Conservation (phyloP, 352 stramenopile species). For the Pythium phragmitis region DNA sequence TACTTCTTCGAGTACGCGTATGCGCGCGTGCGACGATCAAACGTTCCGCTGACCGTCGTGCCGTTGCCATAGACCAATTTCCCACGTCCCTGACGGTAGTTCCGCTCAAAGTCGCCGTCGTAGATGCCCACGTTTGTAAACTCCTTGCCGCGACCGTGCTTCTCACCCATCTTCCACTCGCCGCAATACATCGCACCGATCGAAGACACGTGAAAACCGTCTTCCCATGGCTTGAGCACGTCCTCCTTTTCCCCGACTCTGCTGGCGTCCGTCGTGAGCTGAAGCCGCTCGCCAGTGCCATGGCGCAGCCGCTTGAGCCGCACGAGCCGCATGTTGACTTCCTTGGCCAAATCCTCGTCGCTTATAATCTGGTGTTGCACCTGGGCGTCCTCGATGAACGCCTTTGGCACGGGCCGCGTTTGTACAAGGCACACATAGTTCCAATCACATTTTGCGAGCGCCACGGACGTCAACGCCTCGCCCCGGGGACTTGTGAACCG, state of each 20-base stretch:
- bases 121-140: slow-evolving; percentile 69
- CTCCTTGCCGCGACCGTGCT: slow-evolving; percentile 54
- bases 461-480: slow-evolving; percentile 41
- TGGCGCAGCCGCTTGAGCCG: slow-evolving; percentile 56
- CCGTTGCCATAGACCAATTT: slow-evolving; percentile 66
- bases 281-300: slow-evolving; percentile 46
- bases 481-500: slow-evolving; percentile 49
- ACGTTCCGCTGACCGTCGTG: slow-evolving; percentile 43
- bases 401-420: slow-evolving; percentile 47
- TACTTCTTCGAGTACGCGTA: slow-evolving; percentile 51
- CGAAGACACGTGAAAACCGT: slow-evolving; percentile 65
- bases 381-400: slow-evolving; percentile 62
- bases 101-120: slow-evolving; percentile 50
- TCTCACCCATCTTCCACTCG: slow-evolving; percentile 45
- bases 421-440: slow-evolving; percentile 61
- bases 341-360: slow-evolving; percentile 44
- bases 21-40: slow-evolving; percentile 38
- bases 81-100: slow-evolving; percentile 39
- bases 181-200: slow-evolving; percentile 61
- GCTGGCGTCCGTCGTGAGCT: slow-evolving; percentile 13
- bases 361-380: slow-evolving; percentile 45
- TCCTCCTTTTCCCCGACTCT: not conserved
- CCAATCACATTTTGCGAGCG: slow-evolving; percentile 64
- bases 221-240: slow-evolving; percentile 39
- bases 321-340: slow-evolving; percentile 68